A percentile compares a stretch with the other conserved stretches of the same genome.
Conservation (phyloP, 345 rosid genomes). For the Isatis tinctoria region DNA sequence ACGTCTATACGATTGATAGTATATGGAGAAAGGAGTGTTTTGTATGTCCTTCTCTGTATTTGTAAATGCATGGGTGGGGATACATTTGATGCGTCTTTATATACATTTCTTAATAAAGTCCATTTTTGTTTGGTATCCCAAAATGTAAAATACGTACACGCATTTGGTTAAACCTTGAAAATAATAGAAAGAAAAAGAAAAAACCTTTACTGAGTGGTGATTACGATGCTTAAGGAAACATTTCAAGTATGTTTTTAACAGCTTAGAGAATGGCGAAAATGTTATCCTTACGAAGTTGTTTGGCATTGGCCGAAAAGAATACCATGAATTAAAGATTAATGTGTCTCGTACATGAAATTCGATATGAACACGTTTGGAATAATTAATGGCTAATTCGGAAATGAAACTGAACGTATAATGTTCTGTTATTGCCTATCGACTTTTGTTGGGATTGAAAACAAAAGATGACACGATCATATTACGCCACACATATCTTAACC, state of each 20-base stretch:
- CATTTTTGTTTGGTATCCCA: not conserved
- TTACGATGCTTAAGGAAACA: not conserved
- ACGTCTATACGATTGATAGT: not conserved
- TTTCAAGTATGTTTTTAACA: no score
- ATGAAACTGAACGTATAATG: no score
- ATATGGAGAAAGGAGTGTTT: not conserved
- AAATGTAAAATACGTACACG: not conserved
- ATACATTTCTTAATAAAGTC: not conserved
- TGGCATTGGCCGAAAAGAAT: no score
- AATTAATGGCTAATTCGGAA: no score
- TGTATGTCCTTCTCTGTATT: not conserved
- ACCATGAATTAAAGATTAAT: no score
- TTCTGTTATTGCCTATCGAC: not conserved
- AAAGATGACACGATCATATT: not conserved
- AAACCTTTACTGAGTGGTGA: not conserved
- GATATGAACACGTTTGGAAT: no score
- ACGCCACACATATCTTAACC: not conserved
- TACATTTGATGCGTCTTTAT: constrained; percentile 3
- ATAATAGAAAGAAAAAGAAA: no score
- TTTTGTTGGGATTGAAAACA: not conserved
- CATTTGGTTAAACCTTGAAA: not conserved
- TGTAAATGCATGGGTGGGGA: constrained; percentile 13
- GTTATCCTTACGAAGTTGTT: no score
- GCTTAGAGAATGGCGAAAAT: no score
- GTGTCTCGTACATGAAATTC: no score